A percentile compares a stretch with the other conserved stretches of the same genome.
phyloP scores from a whole-genome alignment of 148 eudicot species.

The Suaeda aralocaspica region DNA sequence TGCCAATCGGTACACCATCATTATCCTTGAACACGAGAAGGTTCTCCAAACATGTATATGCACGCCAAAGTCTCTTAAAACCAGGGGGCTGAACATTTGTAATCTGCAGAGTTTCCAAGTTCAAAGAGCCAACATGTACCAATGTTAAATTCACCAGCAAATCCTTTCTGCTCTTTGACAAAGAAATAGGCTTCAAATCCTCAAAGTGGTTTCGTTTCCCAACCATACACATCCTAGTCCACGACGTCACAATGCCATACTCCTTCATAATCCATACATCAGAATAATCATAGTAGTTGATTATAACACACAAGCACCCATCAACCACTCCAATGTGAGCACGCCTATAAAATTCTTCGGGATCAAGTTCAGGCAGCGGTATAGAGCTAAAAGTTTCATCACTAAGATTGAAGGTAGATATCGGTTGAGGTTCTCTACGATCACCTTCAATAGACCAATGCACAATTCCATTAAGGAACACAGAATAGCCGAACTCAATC shows the following conservation, averaged over 20 bases:
- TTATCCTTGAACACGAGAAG: neutral
- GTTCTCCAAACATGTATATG: neutral
- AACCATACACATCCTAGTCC: conserved; percentile 12
- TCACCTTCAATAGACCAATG: conserved; percentile 12
- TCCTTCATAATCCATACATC: conserved; percentile 23
- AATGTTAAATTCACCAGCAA: conserved; percentile 10
- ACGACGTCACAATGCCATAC: conserved; percentile 16
- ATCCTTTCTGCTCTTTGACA: neutral
- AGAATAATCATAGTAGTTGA: neutral
- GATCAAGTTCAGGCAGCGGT: neutral
- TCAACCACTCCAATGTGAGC: conserved; percentile 15
- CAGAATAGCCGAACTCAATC: neutral
- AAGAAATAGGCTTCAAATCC: conserved; percentile 3
- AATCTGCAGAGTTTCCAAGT: conserved; percentile 16
- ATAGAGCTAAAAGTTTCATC: conserved; percentile 1
- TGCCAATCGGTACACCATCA: neutral
- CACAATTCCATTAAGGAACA: conserved; percentile 10
- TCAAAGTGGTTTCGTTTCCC: neutral
- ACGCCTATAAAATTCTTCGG: neutral
- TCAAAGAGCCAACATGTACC: conserved; percentile 2
- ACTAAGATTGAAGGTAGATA: conserved; percentile 1
- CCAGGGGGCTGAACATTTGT: conserved; percentile 6
- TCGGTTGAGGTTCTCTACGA: conserved; percentile 3
- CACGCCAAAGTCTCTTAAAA: neutral
- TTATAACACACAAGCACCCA: conserved; percentile 18